Base-by-base conservation (phyloP, 202 grass and related monocot genomes). In the Elaeis oleifera region DNA sequence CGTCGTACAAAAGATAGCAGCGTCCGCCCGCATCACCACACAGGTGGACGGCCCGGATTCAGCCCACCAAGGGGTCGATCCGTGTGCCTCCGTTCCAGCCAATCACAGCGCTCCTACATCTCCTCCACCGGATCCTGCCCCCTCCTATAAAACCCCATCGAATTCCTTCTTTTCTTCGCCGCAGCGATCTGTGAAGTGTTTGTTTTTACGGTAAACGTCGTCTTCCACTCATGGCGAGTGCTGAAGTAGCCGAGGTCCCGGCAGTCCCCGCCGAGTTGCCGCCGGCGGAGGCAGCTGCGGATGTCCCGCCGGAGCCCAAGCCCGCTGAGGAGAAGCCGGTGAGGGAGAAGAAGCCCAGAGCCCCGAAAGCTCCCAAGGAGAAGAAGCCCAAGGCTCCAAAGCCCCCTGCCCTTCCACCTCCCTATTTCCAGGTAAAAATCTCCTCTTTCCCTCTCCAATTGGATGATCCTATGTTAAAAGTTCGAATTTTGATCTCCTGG, bases 281-380 rank as follows among this genome's bases (percentile, higher is more conserved):
- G 14, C 23, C 4, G 50, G 6, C 51, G 52, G 52, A 56, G 28
- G 16, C 4, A 17, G 18, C 53, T 18, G 27, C 0, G 3, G 63
- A 52, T 23, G 23, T 16, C 5, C 16, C 49, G 7, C 23, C 49
- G 15, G 63, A 16, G 0, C 0, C 24, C 9, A 26, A 63, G 32
- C 60, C 51, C 25, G 26, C 2, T 3, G 51, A n/a, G 24, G 57
- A 68, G 18, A 55, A 22, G 18, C 18, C 65, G 1, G 28, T 2
- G 4, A 68, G 36, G 65, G 52, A 32, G 65, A 55, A 15, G 65
- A 68, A 39, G 28, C 8, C 13, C 4, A 68, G 28, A 28, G 18
- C 65, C 4, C 17, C 18, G 25, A 68, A 56, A 56, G 65, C 52
- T 28, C 24, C 51, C 28, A 68, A n/a, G 52, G 65, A 55, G 65